Conservation (phyloP, 768 basidiomycete species). For the Lactarius hengduanensis region DNA sequence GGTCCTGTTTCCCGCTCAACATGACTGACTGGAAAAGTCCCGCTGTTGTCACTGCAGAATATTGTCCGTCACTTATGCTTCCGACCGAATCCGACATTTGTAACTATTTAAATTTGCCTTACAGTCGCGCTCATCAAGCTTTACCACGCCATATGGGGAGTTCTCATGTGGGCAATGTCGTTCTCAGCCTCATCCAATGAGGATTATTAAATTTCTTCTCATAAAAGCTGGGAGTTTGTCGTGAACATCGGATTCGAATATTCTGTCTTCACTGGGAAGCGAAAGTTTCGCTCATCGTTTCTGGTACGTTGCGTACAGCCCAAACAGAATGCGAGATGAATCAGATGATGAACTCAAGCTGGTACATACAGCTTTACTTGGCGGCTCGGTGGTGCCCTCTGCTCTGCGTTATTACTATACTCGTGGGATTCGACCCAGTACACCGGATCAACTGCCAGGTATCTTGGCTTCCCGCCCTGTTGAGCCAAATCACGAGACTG, state of each 20-base stretch:
- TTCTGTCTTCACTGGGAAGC: neutral
- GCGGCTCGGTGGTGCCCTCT: neutral
- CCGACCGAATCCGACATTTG: too few species aligned
- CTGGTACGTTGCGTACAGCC: neutral
- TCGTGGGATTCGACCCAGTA: neutral
- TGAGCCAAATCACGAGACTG: neutral
- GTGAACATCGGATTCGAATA: neutral
- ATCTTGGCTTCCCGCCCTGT: neutral
- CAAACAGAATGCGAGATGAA: neutral
- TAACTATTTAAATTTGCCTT: too few species aligned
- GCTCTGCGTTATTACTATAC: neutral
- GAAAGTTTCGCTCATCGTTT: neutral
- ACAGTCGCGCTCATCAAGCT: too few species aligned
- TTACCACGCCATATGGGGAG: too few species aligned
- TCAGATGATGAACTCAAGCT: neutral
- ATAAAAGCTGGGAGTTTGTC: neutral
- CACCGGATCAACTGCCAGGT: neutral
- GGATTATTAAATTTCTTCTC: neutral
- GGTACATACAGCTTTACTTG: neutral
- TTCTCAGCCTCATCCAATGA: too few species aligned
- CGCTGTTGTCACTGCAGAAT: too few species aligned
- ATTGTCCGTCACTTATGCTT: too few species aligned
- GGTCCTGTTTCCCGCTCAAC: too few species aligned
- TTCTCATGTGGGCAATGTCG: too few species aligned
- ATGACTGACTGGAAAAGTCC: too few species aligned